phyloP scores from a whole-genome alignment of 2,329 filamentous ascomycete species.

The Hymenoscyphus infarciens region DNA sequence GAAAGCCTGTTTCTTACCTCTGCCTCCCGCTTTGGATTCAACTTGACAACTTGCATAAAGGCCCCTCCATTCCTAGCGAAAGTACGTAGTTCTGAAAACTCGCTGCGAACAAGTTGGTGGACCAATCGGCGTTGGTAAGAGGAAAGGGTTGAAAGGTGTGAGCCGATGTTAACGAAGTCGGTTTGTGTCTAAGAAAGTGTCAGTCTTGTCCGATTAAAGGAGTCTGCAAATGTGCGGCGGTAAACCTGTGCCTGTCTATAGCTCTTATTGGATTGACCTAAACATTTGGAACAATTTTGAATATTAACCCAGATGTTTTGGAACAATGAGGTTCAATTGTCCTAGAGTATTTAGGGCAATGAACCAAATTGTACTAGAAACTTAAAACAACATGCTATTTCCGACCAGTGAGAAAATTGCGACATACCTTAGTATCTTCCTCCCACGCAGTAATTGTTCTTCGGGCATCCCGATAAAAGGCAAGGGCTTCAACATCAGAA shows the following conservation, averaged over 20 bases:
- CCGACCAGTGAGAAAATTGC: neutral
- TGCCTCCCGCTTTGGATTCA: constrained; percentile 27
- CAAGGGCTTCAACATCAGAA: constrained; percentile 23
- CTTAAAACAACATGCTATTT: neutral
- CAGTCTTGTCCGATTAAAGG: neutral
- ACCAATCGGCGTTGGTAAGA: constrained; percentile 62
- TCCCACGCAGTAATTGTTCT: constrained; percentile 29
- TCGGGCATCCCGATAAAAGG: constrained; percentile 28
- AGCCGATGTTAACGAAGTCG: constrained; percentile 45
- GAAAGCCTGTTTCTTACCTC: constrained; percentile 19
- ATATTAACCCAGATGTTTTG: no score
- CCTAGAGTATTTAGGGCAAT: no score
- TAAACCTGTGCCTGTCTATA: no score
- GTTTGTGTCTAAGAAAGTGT: constrained; percentile 22
- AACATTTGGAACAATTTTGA: no score
- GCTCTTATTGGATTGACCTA: no score
- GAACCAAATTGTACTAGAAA: neutral
- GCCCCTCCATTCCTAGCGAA: constrained; percentile 26
- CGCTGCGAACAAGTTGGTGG: constrained; percentile 61
- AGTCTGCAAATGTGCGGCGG: no score
- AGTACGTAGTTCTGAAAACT: constrained; percentile 44
- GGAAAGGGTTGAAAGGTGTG: constrained; percentile 41
- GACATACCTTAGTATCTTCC: constrained; percentile 23
- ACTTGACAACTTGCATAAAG: constrained; percentile 34
- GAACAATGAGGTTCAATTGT: no score